Conservation (phyloP, 2,329 filamentous ascomycete species). For the Phialophora chinensis region DNA sequence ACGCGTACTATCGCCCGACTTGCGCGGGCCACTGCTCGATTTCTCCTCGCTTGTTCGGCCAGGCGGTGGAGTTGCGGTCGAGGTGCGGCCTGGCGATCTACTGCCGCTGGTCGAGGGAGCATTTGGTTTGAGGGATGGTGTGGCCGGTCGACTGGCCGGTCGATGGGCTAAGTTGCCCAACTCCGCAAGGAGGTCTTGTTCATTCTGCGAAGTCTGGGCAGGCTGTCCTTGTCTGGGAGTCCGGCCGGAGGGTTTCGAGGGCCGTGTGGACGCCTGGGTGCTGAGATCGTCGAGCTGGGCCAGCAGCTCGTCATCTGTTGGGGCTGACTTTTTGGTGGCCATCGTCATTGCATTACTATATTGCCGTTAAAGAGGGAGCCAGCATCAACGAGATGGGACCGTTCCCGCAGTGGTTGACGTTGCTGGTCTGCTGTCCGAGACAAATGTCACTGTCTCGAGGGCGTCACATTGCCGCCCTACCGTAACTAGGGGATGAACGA, state of each 20-base stretch:
- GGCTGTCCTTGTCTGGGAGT: conserved; percentile 35
- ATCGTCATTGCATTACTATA: conserved; percentile 33
- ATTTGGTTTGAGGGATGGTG: conserved; percentile 67
- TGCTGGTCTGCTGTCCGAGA: not conserved
- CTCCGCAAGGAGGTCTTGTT: conserved; percentile 83
- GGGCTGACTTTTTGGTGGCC: conserved; percentile 42
- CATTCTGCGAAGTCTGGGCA: conserved; percentile 44
- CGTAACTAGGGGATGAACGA: not conserved
- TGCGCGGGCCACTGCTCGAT: conserved; percentile 58
- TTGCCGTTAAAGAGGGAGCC: not conserved
- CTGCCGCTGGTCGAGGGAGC: conserved; percentile 58
- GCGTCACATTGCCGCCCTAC: not conserved
- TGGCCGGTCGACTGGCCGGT: conserved; percentile 75
- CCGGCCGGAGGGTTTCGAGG: conserved; percentile 43
- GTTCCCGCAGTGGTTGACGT: not conserved
- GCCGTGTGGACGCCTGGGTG: conserved; percentile 45
- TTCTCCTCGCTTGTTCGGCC: conserved; percentile 71
- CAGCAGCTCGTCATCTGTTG: conserved; percentile 57
- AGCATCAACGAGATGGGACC: too few relatives aligned
- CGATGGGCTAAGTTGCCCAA: conserved; percentile 80
- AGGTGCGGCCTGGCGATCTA: conserved; percentile 60
- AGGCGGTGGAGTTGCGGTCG: conserved; percentile 56
- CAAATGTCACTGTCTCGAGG: not conserved
- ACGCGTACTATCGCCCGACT: conserved; percentile 77
- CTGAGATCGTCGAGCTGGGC: conserved; percentile 57